Percentiles rank a stretch among this genome's conserved stretches.
These are phyloP conservation scores for Gremmenia infestans DNA, from an alignment of 2,329 filamentous ascomycete genomes.

Conservation along the genomic window DNA sequence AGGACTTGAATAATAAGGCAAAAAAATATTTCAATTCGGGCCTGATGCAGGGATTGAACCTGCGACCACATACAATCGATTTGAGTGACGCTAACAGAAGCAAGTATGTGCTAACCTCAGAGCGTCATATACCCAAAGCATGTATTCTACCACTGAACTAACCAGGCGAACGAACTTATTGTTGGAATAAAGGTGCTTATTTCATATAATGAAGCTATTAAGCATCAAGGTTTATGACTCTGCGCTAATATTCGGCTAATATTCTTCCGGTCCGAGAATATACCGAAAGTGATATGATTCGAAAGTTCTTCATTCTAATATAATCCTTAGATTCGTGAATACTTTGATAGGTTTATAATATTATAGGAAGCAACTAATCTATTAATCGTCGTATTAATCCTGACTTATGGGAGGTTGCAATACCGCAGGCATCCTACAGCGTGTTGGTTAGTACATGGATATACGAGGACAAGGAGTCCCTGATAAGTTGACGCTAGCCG, in stretches of 20 bases:
- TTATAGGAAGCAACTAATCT: too few relatives aligned
- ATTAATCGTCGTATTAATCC: conserved; percentile 60
- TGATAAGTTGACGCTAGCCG: not conserved
- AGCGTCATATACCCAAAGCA: not conserved
- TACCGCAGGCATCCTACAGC: conserved; percentile 70
- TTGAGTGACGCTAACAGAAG: not conserved
- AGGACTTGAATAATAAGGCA: too few relatives aligned
- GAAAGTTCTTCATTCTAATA: too few relatives aligned
- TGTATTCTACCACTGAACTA: not conserved
- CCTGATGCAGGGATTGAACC: not conserved
- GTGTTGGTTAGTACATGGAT: conserved; percentile 29
- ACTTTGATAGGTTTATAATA: too few relatives aligned
- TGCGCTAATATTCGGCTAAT: too few relatives aligned
- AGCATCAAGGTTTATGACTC: too few relatives aligned
- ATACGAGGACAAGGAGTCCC: conserved; percentile 42
- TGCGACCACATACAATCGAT: not conserved
- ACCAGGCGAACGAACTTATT: not conserved
- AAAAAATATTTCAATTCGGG: not conserved
- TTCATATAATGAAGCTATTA: rapidly evolving
- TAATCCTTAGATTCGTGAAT: too few relatives aligned
- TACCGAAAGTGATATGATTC: too few relatives aligned
- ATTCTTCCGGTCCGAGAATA: too few relatives aligned
- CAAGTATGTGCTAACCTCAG: too few relatives aligned
- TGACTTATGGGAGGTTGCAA: conserved; percentile 61
- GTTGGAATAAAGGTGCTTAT: not conserved